Conservation (phyloP, 805 yeast species). For the Cyberlindnera subsufficiens region DNA sequence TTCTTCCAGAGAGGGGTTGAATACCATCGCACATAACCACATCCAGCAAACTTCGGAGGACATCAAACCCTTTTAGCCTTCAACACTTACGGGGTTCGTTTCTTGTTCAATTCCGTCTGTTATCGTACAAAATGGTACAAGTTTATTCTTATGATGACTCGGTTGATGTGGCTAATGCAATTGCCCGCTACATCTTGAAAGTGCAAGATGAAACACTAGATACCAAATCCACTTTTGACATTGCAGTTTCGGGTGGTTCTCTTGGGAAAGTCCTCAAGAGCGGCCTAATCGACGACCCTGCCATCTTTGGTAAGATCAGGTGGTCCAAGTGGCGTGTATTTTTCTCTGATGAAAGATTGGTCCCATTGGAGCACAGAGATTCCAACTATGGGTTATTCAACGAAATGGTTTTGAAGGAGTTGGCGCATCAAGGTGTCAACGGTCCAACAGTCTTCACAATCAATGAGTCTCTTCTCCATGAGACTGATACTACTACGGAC, state of each 20-base stretch:
- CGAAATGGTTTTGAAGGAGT: conserved; percentile 35
- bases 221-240: conserved; percentile 42
- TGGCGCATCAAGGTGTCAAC: conserved; percentile 28
- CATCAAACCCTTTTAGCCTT: not conserved
- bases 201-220: conserved; percentile 57
- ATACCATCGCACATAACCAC: no score
- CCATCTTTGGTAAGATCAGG: conserved; percentile 37
- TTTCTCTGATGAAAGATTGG: conserved; percentile 89
- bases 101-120: not conserved
- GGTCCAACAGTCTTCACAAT: conserved; percentile 63
- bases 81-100: not conserved
- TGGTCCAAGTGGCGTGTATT: conserved; percentile 78
- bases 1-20: no score
- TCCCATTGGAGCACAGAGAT: conserved; percentile 74
- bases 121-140: conserved; percentile 25
- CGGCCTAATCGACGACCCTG: conserved; percentile 58
- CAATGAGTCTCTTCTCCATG: conserved; percentile 53
- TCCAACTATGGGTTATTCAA: conserved; percentile 83
- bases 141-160: conserved; percentile 42
- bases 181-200: conserved; percentile 57
- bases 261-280: conserved; percentile 61
- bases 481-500: conserved; percentile 43
- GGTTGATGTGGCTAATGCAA: conserved; percentile 54
- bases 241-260: conserved; percentile 92
- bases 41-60: not conserved